Base-by-base conservation (phyloP, 148 eudicot genomes). In the Gaultheria prostrata region DNA sequence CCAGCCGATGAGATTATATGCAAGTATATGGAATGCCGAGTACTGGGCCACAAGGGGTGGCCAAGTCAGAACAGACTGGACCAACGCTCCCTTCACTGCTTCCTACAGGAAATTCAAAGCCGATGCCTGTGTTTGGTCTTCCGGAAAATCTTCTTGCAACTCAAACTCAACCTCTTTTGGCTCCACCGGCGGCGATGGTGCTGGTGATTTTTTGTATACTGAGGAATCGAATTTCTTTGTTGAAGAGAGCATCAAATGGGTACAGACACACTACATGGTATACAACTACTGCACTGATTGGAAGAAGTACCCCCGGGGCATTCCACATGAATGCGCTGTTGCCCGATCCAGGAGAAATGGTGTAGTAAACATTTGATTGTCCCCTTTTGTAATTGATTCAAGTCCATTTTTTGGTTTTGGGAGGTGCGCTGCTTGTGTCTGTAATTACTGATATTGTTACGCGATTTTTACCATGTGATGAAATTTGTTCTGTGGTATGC, bases 21-120 rank as follows among this genome's bases (percentile, higher is more conserved):
- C 86, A 11, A 84, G 86, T 45, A 71, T 84, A 71, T 84, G 86
- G 86, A 84, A 84, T 10, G 86, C 86, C 0, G 86, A 84, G 73
- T 79, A 78, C 59, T 84, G 86, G 86, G 86, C 86, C 30, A 84
- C 86, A 17, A 39, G 72, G 33, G 86, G 86, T 21, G 86, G 86
- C 13, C 63, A 0, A 20, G 79, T 84, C 48, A 84, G 69, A 75
- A 84, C 79, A 1, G 49, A 84, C 69, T 84, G 86, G 86, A 71
- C 78, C 48, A 10, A 84, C 74, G 86, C 86, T 70, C 86, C 86
- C 15, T 84, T 84, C 72, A 73, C 35, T 6, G 86, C 86, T 84
- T 79, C 86, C 77, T 84, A 79, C 61, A 26, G 53, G 73, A 70
- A 79, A 26, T 84, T 84, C 71, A 72, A 84, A 33, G 65, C 77